Percentiles rank a stretch among this genome's conserved stretches.
These are phyloP conservation scores for Aspergillus sp. DNA, from an alignment of 2,329 filamentous ascomycete genomes.

Conservation along the genomic window DNA sequence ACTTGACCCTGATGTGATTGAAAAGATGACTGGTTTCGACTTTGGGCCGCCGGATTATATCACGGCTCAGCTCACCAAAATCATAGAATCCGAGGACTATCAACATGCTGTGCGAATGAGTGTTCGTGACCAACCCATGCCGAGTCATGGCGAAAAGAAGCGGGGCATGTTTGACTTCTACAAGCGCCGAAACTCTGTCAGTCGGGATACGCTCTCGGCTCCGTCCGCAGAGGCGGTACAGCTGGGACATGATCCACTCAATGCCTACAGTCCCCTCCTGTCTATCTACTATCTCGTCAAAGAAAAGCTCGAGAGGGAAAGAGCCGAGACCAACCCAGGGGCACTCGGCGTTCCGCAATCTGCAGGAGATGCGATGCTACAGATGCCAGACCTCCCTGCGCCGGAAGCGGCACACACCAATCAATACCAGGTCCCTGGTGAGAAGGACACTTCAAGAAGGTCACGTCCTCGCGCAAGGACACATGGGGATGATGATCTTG, in stretches of 20 bases:
- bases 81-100: constrained; percentile 94
- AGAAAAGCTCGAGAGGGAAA: constrained; percentile 86
- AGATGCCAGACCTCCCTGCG: constrained; percentile 71
- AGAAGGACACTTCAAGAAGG: constrained; percentile 79
- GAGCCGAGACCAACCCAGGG: constrained; percentile 57
- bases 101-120: constrained; percentile 74
- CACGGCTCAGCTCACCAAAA: constrained; percentile 72
- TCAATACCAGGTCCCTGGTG: constrained; percentile 83
- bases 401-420: constrained; percentile 91
- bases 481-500: constrained; percentile 88
- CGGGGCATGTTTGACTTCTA: constrained; percentile 96
- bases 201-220: constrained; percentile 78
- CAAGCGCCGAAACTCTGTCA: constrained; percentile 86
- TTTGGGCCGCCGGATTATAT: constrained; percentile 88
- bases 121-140: constrained; percentile 62
- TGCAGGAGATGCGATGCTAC: constrained; percentile 55
- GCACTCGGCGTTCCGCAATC: constrained; percentile 56
- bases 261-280: constrained; percentile 86
- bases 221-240: constrained; percentile 84
- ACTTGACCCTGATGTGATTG: constrained; percentile 76
- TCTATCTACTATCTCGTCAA: constrained; percentile 96
- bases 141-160: constrained; percentile 69
- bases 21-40: constrained; percentile 97
- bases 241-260: constrained; percentile 79
- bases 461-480: constrained; percentile 83